Percentiles rank a stretch among this genome's conserved stretches.
phyloP scores from a whole-genome alignment of 1,139 yeast genomes.

The Diutina pseudorugosa region DNA sequence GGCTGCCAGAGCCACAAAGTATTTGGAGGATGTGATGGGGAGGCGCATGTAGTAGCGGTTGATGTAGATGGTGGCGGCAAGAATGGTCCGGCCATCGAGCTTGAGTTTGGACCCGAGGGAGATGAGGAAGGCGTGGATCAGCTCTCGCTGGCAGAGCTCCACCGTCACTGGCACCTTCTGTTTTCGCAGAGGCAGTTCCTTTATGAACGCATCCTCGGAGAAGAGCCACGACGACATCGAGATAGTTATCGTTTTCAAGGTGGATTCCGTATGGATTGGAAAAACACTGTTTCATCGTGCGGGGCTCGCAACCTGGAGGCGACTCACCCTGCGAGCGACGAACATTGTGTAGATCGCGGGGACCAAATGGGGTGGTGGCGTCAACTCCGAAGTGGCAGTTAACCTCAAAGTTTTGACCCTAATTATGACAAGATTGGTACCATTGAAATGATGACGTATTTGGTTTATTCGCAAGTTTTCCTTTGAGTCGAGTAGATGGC shows the following conservation, averaged over 20 bases:
- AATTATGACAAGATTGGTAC: too few species aligned
- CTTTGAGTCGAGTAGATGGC: too few species aligned
- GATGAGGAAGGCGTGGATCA: constrained; percentile 29
- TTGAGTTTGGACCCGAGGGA: constrained; percentile 25
- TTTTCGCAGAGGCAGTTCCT: constrained; percentile 50
- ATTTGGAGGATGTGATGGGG: constrained; percentile 33
- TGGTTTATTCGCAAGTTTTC: too few species aligned
- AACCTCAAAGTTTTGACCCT: too few species aligned
- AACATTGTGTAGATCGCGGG: too few species aligned
- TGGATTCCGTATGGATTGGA: too few species aligned
- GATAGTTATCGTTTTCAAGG: background rate
- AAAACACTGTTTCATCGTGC: background rate
- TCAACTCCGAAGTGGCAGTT: too few species aligned
- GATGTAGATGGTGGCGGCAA: constrained; percentile 30
- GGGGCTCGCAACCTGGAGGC: background rate
- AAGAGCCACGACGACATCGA: constrained; percentile 19
- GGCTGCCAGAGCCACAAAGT: constrained; percentile 36
- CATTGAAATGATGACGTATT: too few species aligned
- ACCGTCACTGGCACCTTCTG: constrained; percentile 93
- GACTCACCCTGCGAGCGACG: too few species aligned
- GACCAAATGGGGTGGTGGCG: too few species aligned
- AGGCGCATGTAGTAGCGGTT: constrained; percentile 31
- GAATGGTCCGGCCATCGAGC: constrained; percentile 31
- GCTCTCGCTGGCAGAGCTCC: constrained; percentile 15
- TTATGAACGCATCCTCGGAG: constrained; percentile 20